phyloP scores from a whole-genome alignment of 176 grass and related monocot species.

The Pontederia crassipes region DNA sequence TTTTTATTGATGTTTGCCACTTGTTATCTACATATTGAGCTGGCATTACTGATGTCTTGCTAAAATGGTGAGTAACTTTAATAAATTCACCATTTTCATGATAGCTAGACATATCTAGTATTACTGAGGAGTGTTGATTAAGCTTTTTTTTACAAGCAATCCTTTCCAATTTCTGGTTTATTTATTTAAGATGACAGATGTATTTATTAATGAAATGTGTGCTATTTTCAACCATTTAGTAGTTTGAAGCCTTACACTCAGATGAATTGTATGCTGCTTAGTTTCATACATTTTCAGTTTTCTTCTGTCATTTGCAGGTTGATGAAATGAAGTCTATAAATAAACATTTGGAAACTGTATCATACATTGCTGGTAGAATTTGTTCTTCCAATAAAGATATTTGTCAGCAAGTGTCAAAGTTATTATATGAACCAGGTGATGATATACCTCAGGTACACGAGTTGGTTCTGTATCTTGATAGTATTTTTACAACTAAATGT shows the following conservation, averaged over 20 bases:
- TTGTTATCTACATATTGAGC: no score
- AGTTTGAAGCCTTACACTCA: neutral
- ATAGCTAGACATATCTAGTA: no score
- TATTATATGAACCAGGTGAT: constrained; percentile 41
- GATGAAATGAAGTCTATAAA: constrained; percentile 24
- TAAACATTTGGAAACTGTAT: constrained; percentile 42
- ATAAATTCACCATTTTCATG: no score
- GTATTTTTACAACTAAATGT: neutral
- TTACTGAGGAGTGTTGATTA: no score
- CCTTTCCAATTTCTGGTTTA: no score
- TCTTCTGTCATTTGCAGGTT: constrained; percentile 27
- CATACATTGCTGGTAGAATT: constrained; percentile 39
- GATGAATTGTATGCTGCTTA: neutral
- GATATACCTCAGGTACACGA: constrained; percentile 51
- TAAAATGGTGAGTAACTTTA: no score
- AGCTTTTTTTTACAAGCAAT: no score
- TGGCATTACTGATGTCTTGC: no score
- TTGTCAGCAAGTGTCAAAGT: constrained; percentile 23
- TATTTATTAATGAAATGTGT: no score
- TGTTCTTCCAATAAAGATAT: constrained; percentile 38
- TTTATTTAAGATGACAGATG: no score
- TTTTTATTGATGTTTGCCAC: neutral
- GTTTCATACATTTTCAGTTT: constrained; percentile 7
- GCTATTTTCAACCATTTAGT: no score
- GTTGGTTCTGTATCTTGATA: constrained; percentile 10